Percentiles rank a stretch among this genome's conserved stretches.
phyloP scores from a whole-genome alignment of 2,329 filamentous ascomycete genomes.

The Sarocladium oryzae region DNA sequence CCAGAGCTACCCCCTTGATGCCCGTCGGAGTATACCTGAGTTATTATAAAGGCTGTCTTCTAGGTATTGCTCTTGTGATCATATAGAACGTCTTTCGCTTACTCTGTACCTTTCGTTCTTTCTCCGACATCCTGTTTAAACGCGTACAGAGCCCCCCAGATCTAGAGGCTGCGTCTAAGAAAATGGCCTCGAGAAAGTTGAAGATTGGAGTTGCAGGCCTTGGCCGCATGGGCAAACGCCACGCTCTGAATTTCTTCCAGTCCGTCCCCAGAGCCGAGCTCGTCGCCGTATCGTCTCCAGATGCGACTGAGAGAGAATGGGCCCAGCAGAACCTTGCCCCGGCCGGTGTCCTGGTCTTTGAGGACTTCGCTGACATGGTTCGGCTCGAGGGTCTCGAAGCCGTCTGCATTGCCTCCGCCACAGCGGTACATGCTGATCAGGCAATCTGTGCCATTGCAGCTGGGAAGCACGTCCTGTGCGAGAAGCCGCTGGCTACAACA shows the following conservation, averaged over 20 bases:
- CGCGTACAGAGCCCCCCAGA: too few relatives aligned
- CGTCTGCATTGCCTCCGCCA: conserved; percentile 34
- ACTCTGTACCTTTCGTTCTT: too few relatives aligned
- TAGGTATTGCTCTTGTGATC: too few relatives aligned
- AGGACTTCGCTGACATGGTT: conserved; percentile 40
- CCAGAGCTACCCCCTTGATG: too few relatives aligned
- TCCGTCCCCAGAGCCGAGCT: conserved; percentile 40
- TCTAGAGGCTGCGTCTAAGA: too few relatives aligned
- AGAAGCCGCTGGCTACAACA: conserved; percentile 54
- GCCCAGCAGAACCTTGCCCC: conserved; percentile 35
- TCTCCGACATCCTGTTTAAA: too few relatives aligned
- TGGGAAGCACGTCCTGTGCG: conserved; percentile 50
- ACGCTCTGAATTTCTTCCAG: conserved; percentile 41
- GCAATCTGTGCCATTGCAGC: conserved; percentile 49
- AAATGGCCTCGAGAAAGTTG: conserved; percentile 25
- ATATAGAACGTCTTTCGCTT: too few relatives aligned
- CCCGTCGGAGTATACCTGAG: too few relatives aligned
- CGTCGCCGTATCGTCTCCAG: conserved; percentile 42
- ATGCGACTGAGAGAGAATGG: conserved; percentile 36
- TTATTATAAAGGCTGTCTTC: too few relatives aligned
- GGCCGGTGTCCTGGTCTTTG: conserved; percentile 37
- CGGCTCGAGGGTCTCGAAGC: conserved; percentile 48
- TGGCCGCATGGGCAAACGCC: conserved; percentile 46
- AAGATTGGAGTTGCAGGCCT: conserved; percentile 42
- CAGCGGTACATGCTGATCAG: conserved; percentile 51